phyloP scores from a whole-genome alignment of 2,329 filamentous ascomycete genomes.

The Cryoendolithus antarcticus region DNA sequence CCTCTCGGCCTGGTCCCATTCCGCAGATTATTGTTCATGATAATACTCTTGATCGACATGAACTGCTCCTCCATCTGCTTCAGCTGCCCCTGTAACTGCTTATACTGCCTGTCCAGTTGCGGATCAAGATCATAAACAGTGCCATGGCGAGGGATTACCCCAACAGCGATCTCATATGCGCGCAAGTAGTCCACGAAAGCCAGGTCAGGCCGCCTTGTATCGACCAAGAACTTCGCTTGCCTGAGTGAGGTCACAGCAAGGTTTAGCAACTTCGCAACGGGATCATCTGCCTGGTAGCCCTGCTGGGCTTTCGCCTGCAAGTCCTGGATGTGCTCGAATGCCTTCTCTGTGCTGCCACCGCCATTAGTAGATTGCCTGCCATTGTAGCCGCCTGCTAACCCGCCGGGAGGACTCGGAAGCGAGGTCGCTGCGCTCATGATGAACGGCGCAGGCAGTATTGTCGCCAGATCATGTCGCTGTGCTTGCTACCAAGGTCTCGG shows the following conservation, averaged over 20 bases:
- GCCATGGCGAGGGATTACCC: conserved; percentile 58
- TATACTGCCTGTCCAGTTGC: conserved; percentile 24
- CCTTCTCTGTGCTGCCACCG: conserved; percentile 8
- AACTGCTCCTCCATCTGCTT: conserved; percentile 29
- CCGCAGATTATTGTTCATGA: conserved; percentile 39
- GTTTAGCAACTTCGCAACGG: conserved; percentile 26
- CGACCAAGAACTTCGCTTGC: conserved; percentile 46
- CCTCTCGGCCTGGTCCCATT: conserved; percentile 34
- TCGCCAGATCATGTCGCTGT: too few relatives aligned
- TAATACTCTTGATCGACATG: conserved; percentile 36
- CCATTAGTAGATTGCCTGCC: conserved; percentile 5
- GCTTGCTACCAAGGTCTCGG: too few relatives aligned
- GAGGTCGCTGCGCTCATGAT: conserved; percentile 21
- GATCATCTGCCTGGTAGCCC: conserved; percentile 15
- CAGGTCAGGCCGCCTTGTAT: conserved; percentile 49
- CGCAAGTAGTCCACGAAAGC: conserved; percentile 77
- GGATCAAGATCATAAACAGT: conserved; percentile 4
- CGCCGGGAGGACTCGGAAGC: conserved; percentile 4
- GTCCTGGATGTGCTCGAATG: conserved; percentile 30
- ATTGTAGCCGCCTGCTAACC: conserved; percentile 4
- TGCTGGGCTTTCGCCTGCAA: conserved; percentile 28
- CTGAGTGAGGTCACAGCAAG: conserved; percentile 29
- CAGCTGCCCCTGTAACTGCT: conserved; percentile 22
- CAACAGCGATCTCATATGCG: conserved; percentile 65
- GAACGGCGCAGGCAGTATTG: not conserved